Evolutionary conservation across 2,329 filamentous ascomycete species (phyloP), one percentile per base, ranked within the genome.

Genomic region (Arthrinium phaeospermum): DNA sequence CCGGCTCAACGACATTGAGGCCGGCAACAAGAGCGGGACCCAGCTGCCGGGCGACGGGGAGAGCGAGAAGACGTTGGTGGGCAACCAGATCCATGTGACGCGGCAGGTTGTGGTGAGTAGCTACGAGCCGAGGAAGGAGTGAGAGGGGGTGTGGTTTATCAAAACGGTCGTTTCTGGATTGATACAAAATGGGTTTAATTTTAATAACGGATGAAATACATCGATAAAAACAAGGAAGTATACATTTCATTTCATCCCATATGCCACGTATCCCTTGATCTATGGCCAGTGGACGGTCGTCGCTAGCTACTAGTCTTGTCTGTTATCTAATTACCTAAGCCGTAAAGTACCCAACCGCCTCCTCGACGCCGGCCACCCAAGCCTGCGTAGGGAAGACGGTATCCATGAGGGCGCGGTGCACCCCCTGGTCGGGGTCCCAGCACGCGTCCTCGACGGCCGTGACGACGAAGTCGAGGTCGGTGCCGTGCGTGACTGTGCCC

Each of bases 391-490:
- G 53, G 5, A 61, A 1, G 8, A 61, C 34, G 5, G 24, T 22
- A 0, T 61, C 24, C 5, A 61, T 34, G 6, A 61, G 24, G 1
- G 34, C 53, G 5, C 12, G 7, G 7, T 61, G 53, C 19, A 47
- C 46, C 53, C 4, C 53, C 12, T 61, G 24, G 30, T 68, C 70
- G 1, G 70, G 70, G n/a, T 76, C 75, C 75, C 74, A 76, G 72
- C 69, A 72, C 27, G 72, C 74, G 7, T 75, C 73, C 67, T 51
- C 72, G 16, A 76, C 75, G 24, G 75, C 73, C 1, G 73, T 69
- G 49, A 74, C 73, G 24, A 76, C 71, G 53, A 76, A 76, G 68
- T 69, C 69, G 19, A 70, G 45, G 51, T 76, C 75, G 12, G 73
- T 73, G 22, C 67, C 75, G 8, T 75, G 70, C 3, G 51, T 37